A percentile compares a stretch with the other conserved stretches of the same genome.
Conservation (phyloP, 2,329 filamentous ascomycete genomes). For the Didymella exigua region DNA sequence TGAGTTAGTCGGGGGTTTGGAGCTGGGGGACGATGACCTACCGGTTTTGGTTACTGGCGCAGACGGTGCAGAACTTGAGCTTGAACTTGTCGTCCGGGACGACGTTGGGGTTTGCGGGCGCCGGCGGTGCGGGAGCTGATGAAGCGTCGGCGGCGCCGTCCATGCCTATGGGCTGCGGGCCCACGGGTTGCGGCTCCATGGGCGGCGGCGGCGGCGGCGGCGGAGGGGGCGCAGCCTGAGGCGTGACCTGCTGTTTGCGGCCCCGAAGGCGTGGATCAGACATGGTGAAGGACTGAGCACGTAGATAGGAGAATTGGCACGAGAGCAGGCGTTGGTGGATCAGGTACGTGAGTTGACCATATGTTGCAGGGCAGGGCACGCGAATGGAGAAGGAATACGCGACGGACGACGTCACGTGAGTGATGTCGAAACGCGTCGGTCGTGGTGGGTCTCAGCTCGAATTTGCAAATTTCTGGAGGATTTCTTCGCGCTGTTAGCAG, state of each 20-base stretch:
- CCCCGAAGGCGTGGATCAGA: conserved; percentile 58
- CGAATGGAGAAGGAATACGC: background rate
- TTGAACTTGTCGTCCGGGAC: conserved; percentile 68
- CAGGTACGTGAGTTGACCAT: background rate
- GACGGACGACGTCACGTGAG: conserved; percentile 2
- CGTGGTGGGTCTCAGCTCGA: conserved; percentile 4
- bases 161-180: conserved; percentile 42
- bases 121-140: conserved; percentile 8
- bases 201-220: conserved; percentile 56
- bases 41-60: conserved; percentile 97
- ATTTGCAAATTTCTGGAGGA: background rate
- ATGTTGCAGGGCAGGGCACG: background rate
- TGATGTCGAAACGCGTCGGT: background rate
- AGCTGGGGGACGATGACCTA: conserved; percentile 53
- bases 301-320: background rate
- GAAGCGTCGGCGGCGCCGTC: conserved; percentile 40
- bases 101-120: conserved; percentile 28
- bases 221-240: conserved; percentile 53
- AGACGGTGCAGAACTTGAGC: conserved; percentile 97
- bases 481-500: conserved; percentile 29
- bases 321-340: background rate
- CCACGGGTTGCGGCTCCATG: conserved; percentile 44
- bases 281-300: conserved; percentile 31
- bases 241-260: conserved; percentile 44
- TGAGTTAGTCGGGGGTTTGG: conserved; percentile 16